Conservation (phyloP, 805 yeast species). For the Lipomyces anomalus region DNA sequence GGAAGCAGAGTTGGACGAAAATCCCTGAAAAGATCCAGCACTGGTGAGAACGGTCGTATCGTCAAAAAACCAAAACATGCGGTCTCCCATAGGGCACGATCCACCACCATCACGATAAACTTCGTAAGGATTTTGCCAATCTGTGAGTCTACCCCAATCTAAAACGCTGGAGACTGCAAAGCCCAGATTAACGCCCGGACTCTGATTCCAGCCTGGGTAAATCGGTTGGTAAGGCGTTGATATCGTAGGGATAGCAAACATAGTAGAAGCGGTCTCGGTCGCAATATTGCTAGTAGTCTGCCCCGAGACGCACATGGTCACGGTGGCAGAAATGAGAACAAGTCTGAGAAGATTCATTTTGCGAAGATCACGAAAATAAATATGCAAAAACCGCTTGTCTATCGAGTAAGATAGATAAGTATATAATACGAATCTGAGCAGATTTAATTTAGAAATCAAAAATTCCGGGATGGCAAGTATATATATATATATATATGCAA, state of each 20-base stretch:
- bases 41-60: slow-evolving; percentile 12
- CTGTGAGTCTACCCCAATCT: slow-evolving; percentile 10
- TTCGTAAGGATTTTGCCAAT: slow-evolving; percentile 8
- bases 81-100: slow-evolving; percentile 14
- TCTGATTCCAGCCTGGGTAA: slow-evolving; percentile 3
- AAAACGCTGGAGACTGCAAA: background rate
- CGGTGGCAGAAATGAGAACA: too few species aligned
- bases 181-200: slow-evolving; percentile 4
- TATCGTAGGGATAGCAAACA: slow-evolving; percentile 1
- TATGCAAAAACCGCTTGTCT: too few species aligned
- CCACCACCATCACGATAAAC: slow-evolving; percentile 23
- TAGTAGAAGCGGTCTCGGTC: slow-evolving; percentile 3
- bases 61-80: slow-evolving; percentile 15
- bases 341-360: too few species aligned
- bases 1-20: slow-evolving; percentile 6
- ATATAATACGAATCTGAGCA: too few species aligned
- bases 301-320: too few species aligned
- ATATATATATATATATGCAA: too few species aligned
- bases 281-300: too few species aligned
- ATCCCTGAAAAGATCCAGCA: slow-evolving; percentile 8
- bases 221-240: slow-evolving; percentile 1
- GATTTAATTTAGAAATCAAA: too few species aligned
- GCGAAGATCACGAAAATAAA: too few species aligned
- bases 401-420: too few species aligned
- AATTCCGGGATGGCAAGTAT: too few species aligned